Evolutionary conservation across 768 basidiomycete species (phyloP).

Genomic region (Imleria badia): DNA sequence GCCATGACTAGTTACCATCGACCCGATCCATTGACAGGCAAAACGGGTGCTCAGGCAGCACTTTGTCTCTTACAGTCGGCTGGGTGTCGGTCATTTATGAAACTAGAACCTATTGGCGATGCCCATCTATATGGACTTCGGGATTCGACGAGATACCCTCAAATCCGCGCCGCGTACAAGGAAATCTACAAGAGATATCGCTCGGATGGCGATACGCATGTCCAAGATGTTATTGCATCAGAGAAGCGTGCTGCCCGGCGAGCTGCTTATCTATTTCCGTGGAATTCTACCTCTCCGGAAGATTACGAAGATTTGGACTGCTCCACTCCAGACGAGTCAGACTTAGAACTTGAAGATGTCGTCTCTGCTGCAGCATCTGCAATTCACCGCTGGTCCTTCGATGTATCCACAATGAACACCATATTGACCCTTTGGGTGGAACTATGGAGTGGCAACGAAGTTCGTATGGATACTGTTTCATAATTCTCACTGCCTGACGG

Average conservation of each 20-base stretch:
- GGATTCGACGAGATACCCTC: not conserved
- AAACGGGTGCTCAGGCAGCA: too few species aligned
- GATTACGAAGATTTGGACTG: not conserved
- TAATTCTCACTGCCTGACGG: too few species aligned
- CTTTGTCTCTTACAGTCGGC: too few species aligned
- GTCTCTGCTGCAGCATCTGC: conserved; percentile 1
- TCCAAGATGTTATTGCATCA: too few species aligned
- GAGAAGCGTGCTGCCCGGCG: not conserved
- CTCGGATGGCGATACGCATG: too few species aligned
- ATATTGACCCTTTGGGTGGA: not conserved
- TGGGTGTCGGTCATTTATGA: conserved; percentile 38
- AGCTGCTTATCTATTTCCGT: not conserved
- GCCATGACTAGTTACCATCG: too few species aligned
- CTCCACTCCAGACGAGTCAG: too few species aligned
- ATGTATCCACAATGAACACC: not conserved
- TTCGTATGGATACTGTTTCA: too few species aligned
- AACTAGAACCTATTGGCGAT: conserved; percentile 22
- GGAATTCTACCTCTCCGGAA: not conserved
- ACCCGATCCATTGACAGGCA: too few species aligned
- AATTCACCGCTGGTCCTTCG: not conserved
- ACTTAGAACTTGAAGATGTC: not conserved
- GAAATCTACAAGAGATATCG: not conserved
- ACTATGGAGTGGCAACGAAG: too few species aligned
- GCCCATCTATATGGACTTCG: too few species aligned
- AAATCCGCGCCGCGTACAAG: not conserved